Evolutionary conservation across 2,329 filamentous ascomycete species (phyloP).

Genomic region (Diplodia sapinea): DNA sequence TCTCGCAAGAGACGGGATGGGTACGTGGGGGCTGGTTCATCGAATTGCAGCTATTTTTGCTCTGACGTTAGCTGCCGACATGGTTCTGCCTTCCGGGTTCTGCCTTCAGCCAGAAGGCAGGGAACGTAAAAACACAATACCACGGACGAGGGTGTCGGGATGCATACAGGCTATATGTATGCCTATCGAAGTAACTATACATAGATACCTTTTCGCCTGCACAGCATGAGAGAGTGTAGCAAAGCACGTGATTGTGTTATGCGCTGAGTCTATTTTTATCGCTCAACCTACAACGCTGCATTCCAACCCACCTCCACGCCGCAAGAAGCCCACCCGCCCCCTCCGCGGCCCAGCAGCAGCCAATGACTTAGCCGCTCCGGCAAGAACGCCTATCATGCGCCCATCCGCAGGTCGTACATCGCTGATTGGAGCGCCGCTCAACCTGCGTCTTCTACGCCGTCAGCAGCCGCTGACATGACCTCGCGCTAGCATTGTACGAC

Average conservation of each 20-base stretch:
- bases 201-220: background rate
- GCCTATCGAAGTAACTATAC: background rate
- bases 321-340: background rate
- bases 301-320: conserved; percentile 3
- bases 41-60: conserved; percentile 24
- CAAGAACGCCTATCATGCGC: conserved; percentile 24
- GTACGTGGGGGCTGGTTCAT: background rate
- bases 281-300: conserved; percentile 18
- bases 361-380: background rate
- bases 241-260: conserved; percentile 4
- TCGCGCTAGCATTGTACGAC: conserved; percentile 23
- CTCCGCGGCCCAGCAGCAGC: background rate
- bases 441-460: conserved; percentile 26
- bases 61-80: conserved; percentile 11
- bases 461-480: conserved; percentile 31
- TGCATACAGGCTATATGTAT: conserved; percentile 1
- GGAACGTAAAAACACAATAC: background rate
- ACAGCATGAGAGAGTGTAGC: background rate
- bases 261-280: conserved; percentile 26
- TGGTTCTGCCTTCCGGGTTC: background rate
- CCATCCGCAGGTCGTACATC: conserved; percentile 2
- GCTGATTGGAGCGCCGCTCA: conserved; percentile 17
- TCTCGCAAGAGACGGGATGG: background rate
- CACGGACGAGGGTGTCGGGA: background rate
- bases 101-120: background rate